phyloP scores from a whole-genome alignment of 2,329 filamentous ascomycete species.

The Aspergillus carbonarius region DNA sequence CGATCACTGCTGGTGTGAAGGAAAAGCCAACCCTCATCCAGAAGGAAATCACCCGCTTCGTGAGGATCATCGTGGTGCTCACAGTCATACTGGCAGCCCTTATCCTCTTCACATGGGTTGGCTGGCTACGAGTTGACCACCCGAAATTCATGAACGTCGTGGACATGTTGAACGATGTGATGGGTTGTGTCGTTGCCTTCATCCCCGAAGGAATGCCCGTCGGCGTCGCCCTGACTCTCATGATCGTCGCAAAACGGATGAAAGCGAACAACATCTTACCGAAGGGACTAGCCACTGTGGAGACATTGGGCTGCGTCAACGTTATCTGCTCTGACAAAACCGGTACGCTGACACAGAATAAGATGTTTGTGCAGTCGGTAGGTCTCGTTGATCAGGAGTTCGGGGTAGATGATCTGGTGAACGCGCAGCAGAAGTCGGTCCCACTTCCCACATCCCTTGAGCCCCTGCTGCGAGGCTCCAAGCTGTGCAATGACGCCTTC shows the following conservation, averaged over 20 bases:
- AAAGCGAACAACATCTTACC: slow-evolving; percentile 72
- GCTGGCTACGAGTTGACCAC: slow-evolving; percentile 66
- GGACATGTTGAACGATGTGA: slow-evolving; percentile 69
- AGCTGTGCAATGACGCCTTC: slow-evolving; percentile 72
- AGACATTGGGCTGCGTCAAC: slow-evolving; percentile 72
- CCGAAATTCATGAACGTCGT: slow-evolving; percentile 71
- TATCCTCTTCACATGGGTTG: slow-evolving; percentile 57
- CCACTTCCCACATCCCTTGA: slow-evolving; percentile 45
- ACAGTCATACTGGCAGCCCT: slow-evolving; percentile 62
- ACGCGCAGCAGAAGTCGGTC: slow-evolving; percentile 11
- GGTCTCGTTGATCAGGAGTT: slow-evolving; percentile 28
- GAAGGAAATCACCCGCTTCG: slow-evolving; percentile 71
- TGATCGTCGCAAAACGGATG: slow-evolving; percentile 76
- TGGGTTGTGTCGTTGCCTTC: slow-evolving; percentile 72
- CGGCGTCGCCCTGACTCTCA: slow-evolving; percentile 68
- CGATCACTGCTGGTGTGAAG: slow-evolving; percentile 69
- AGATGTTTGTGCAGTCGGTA: slow-evolving; percentile 60
- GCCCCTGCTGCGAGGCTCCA: slow-evolving; percentile 62
- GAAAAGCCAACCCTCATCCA: slow-evolving; percentile 68
- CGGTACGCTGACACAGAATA: slow-evolving; percentile 61
- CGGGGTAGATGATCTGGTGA: slow-evolving; percentile 18
- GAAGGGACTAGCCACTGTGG: slow-evolving; percentile 76
- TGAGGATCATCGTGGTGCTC: slow-evolving; percentile 66
- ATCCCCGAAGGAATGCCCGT: slow-evolving; percentile 76
- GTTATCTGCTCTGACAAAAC: slow-evolving; percentile 79